These are phyloP conservation scores for Leccinum uliginosum DNA, from an alignment of 768 basidiomycete genomes.

Conservation along the genomic window DNA sequence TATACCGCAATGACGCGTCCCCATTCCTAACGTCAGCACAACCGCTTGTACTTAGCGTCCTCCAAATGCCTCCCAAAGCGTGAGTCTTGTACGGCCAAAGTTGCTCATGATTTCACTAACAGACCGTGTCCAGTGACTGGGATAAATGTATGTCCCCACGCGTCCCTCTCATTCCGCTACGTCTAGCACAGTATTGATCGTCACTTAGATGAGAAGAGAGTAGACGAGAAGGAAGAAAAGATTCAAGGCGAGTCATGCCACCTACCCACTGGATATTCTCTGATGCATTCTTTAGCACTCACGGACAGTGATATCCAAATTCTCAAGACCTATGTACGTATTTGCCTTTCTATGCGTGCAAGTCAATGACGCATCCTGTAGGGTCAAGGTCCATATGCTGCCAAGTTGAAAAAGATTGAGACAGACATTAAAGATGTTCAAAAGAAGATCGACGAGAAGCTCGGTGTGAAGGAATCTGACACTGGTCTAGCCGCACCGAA, in stretches of 20 bases:
- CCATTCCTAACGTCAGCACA: conserved; percentile 16
- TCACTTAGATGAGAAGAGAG: conserved; percentile 73
- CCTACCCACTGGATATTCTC: not conserved
- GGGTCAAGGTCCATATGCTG: conserved; percentile 98
- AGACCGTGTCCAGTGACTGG: conserved; percentile 72
- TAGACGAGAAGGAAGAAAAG: conserved; percentile 87
- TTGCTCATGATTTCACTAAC: conserved; percentile 6
- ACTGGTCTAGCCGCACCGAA: conserved; percentile 96
- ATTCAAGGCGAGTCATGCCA: conserved; percentile 63
- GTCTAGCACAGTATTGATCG: conserved; percentile 6
- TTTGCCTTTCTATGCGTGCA: not conserved
- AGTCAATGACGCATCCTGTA: conserved; percentile 29
- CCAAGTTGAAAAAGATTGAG: conserved; percentile 83
- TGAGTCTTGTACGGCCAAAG: conserved; percentile 41
- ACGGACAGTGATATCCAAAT: conserved; percentile 99
- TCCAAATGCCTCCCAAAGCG: conserved; percentile 90
- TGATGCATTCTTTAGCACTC: conserved; percentile 52
- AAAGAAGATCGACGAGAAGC: conserved; percentile 96
- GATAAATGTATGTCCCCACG: conserved; percentile 79
- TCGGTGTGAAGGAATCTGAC: conserved; percentile 98
- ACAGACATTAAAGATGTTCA: conserved; percentile 93
- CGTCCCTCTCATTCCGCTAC: not conserved
- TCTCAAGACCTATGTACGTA: conserved; percentile 89
- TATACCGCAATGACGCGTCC: conserved; percentile 35
- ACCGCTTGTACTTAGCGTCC: conserved; percentile 12